A percentile compares a stretch with the other conserved stretches of the same genome.
Evolutionary conservation across 345 rosid species (phyloP).

Genomic region (Xanthoceras sorbifolium): DNA sequence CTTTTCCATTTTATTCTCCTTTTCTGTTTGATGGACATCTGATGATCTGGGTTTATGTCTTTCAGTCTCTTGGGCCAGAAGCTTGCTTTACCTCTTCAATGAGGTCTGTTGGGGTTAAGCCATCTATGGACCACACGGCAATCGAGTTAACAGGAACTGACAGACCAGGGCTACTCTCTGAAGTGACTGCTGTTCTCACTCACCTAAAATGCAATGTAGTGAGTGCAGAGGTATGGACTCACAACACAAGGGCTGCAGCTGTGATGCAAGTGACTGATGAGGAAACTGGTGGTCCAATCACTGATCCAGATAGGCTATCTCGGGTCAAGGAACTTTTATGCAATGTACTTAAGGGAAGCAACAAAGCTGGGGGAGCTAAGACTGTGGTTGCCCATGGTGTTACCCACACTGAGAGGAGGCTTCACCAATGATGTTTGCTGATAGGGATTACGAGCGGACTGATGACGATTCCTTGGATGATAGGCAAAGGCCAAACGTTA

Average conservation of each 20-base stretch:
- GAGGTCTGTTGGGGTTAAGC: slow-evolving; percentile 74
- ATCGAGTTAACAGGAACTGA: slow-evolving; percentile 90
- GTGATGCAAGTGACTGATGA: slow-evolving; percentile 85
- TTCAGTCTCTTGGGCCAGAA: slow-evolving; percentile 82
- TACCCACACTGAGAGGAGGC: slow-evolving; percentile 82
- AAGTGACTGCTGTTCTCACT: slow-evolving; percentile 78
- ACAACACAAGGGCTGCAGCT: slow-evolving; percentile 85
- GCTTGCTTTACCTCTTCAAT: slow-evolving; percentile 65
- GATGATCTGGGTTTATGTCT: slow-evolving; percentile 18
- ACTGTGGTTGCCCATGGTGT: slow-evolving; percentile 63
- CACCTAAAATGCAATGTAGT: slow-evolving; percentile 82
- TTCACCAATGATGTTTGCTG: slow-evolving; percentile 99
- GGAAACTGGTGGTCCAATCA: slow-evolving; percentile 63
- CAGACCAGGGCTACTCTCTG: slow-evolving; percentile 90
- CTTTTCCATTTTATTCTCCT: neutral
- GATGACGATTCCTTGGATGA: slow-evolving; percentile 52
- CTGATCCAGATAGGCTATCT: slow-evolving; percentile 63
- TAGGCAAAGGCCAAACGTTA: slow-evolving; percentile 68
- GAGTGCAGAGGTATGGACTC: slow-evolving; percentile 95
- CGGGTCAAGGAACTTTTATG: slow-evolving; percentile 67
- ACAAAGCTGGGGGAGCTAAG: slow-evolving; percentile 64
- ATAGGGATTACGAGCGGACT: slow-evolving; percentile 77
- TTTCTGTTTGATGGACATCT: slow-evolving; percentile 2
- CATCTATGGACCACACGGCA: slow-evolving; percentile 65
- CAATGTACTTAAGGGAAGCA: slow-evolving; percentile 79